Evolutionary conservation across 1,139 yeast species (phyloP).

Genomic region (Kazachstania sp.): DNA sequence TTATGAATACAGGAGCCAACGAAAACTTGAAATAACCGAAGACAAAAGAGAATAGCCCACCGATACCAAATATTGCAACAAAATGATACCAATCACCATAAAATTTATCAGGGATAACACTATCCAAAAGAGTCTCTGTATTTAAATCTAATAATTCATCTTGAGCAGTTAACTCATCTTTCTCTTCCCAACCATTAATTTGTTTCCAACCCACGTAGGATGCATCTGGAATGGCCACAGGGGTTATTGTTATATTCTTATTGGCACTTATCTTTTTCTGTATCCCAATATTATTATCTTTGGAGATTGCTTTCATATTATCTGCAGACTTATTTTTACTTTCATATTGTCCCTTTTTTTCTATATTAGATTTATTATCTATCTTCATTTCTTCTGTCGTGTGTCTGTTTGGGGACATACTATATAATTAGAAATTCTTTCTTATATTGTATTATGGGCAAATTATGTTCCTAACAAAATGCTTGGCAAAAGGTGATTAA

Average conservation of each 20-base stretch:
- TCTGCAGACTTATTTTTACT: too few species aligned
- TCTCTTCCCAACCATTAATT: conserved; percentile 75
- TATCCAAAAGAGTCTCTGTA: conserved; percentile 60
- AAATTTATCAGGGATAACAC: conserved; percentile 58
- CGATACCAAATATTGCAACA: conserved; percentile 57
- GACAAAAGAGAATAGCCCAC: conserved; percentile 65
- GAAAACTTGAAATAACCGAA: conserved; percentile 71
- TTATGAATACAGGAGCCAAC: conserved; percentile 68
- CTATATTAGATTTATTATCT: background rate
- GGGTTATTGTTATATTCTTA: background rate
- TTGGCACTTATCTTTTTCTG: too few species aligned
- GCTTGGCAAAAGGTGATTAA: too few species aligned
- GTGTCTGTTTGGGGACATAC: background rate
- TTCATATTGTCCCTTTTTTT: background rate
- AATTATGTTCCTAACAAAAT: too few species aligned
- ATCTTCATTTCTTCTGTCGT: background rate
- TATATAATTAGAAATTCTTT: background rate
- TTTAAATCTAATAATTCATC: conserved; percentile 64
- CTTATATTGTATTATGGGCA: background rate
- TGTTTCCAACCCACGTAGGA: conserved; percentile 91
- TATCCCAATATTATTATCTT: too few species aligned
- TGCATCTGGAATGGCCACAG: conserved; percentile 35
- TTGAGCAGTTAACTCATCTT: conserved; percentile 51
- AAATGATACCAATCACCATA: conserved; percentile 96
- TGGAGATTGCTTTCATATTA: too few species aligned